Evolutionary conservation across 2,329 filamentous ascomycete species (phyloP), one percentile per base, ranked within the genome.

Genomic region (Trichoderma cornu-damae): DNA sequence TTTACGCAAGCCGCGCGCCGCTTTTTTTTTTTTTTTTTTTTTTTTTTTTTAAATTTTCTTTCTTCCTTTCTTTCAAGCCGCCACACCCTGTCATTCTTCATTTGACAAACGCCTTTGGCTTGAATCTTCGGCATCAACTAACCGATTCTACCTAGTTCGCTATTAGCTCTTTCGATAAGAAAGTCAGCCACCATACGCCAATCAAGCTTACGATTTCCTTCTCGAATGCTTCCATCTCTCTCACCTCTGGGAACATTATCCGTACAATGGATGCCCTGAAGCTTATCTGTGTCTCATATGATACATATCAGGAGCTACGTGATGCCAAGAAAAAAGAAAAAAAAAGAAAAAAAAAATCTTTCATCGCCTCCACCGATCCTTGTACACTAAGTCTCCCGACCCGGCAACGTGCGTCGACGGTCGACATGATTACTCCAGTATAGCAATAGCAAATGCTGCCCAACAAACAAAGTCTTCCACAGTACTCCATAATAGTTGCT

Each of bases 241-340:
- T 20, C 16, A n/a, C 22, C 30, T n/a, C 11, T n/a, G 42, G 16
- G n/a, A n/a, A n/a, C n/a, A n/a, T n/a, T n/a, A n/a, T n/a, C n/a
- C n/a, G n/a, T n/a, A n/a, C n/a, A n/a, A 47, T 22, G 22, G n/a
- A 11, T n/a, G 16, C 32, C 42, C 42, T 16, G 30, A 6, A 35
- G 42, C 30, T 32, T 47, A 55, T 47, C 52, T 38, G 14, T 11
- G 16, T 46, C 32, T 6, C 3, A 37, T 40, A 54, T 20, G 48
- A 30, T 22, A 50, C 28, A 18, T 46, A 55, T 47, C 52, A 55
- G 52, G 52, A 55, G 52, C 52, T 26, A 22, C 14, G 8, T 38
- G 14, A 47, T 55, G 52, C 51, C n/a, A n/a, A n/a, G n/a, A n/a
- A n/a, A n/a, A n/a, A n/a, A n/a, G n/a, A n/a, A n/a, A n/a, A n/a